Evolutionary conservation across 129 eudicot species (phyloP), one percentile per base, ranked within the genome.

Genomic region (Ambrosia artemisiifolia): DNA sequence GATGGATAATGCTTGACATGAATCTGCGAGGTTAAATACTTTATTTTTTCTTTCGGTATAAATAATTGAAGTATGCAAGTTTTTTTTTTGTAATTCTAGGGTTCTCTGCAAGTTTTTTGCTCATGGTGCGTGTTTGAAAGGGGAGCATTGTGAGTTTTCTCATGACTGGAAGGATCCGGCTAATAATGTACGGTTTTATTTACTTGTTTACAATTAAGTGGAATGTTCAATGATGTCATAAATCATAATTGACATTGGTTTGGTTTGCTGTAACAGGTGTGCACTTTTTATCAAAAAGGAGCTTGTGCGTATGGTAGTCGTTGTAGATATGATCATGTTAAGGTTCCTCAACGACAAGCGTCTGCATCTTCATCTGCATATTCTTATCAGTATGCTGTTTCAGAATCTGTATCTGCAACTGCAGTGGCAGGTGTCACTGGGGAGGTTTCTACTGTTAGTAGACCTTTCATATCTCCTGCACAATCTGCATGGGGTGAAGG

Each of bases 81-180:
- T 49, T 13, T 32, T 32, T 38, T 42, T 28, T 6, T 12, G 46
- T n/a, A 48, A 46, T 32, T 74, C 2, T 79, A 94, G 96, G 92
- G 82, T 88, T 78, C 96, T 85, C 34, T 94, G 98, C 90, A 94
- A 94, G 86, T 94, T 90, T 65, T 94, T 82, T 65, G 90, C 83
- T 33, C 95, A 90, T 81, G 96, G 98, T 46, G 91, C 95, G 61
- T 94, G 98, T 74, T 70, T 94, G 53, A 94, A 94, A 78, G 98
- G 98, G 75, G 95, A 94, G 73, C 85, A 86, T 79, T 94, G 98
- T 46, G 96, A 90, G 85, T 94, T 84, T 65, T 85, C 91, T 1
- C 98, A 94, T 84, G 97, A 87, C 64, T 86, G 92, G 96, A 94
- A 84, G 83, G 96, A 86, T 73, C 95, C 96, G 62, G 71, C 96